phyloP scores from a whole-genome alignment of 345 rosid genomes.

The Eucalyptus tenuipes region DNA sequence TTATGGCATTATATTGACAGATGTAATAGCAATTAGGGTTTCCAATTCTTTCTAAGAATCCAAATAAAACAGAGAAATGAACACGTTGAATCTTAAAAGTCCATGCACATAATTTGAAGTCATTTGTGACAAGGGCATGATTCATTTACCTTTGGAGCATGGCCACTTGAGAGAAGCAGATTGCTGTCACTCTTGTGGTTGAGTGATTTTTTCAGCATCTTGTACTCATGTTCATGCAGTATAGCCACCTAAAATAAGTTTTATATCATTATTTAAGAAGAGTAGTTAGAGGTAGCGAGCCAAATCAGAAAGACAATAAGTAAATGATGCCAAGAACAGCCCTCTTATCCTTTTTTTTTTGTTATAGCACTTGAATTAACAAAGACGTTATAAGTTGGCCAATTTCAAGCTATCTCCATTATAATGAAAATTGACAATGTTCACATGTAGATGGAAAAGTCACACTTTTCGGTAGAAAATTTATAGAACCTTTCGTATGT shows the following conservation, averaged over 20 bases:
- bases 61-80: background rate
- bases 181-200: slow-evolving; percentile 1
- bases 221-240: slow-evolving; percentile 18
- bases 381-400: background rate
- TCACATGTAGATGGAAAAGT: background rate
- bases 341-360: background rate
- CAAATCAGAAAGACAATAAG: background rate
- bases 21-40: background rate
- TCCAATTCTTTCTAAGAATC: background rate
- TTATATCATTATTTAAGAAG: background rate
- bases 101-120: background rate
- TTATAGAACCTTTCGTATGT: background rate
- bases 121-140: background rate
- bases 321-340: background rate
- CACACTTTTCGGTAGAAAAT: background rate
- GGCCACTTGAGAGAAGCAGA: slow-evolving; percentile 17
- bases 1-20: background rate
- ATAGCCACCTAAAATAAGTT: slow-evolving; percentile 22
- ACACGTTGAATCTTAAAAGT: background rate
- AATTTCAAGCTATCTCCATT: background rate
- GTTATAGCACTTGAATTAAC: background rate
- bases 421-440: background rate
- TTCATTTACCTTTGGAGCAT: slow-evolving; percentile 21
- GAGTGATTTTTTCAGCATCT: slow-evolving; percentile 18
- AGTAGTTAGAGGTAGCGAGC: background rate